Base-by-base conservation (phyloP, 805 yeast species). In the Lipomyces kockii region DNA sequence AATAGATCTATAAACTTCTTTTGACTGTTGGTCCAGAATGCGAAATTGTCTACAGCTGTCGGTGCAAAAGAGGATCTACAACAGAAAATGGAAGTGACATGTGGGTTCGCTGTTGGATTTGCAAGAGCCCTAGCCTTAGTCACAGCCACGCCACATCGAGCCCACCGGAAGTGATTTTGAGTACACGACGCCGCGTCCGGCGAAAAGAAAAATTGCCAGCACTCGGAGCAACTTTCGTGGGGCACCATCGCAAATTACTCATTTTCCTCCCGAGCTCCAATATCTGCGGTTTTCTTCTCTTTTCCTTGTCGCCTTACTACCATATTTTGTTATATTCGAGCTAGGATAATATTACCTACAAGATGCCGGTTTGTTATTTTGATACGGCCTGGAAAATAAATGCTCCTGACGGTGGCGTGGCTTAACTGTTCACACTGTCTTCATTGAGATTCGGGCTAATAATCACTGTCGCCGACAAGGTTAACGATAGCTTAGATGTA, bases 401-500 rank as follows among this genome's bases (percentile, higher is more conserved):
- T 43, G 9, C 49, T 43, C 49, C 22, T 17, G 49, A n/a, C 49
- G 49, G 49, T 43, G 49, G 49, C 49, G 49, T 17, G 8, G 49
- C 20, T 1, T 43, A 43, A 4, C 49, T 17, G 20, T 43, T 29
- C 32, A 29, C 20, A 14, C 49, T 7, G 49, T 43, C 22, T 17
- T 43, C 22, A n/a, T 43, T 43, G 9, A 6, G 9, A 43, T 43
- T 43, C 22, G 49, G 49, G 20, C 49, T n/a, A 43, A 7, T 43
- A 17, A n/a, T 43, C 49, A n/a, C 8, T 43, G 20, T 43, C 49
- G 22, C 49, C n/a, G 49, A 43, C 49, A n/a, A 43, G 7, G 49
- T n/a, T 43, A 17, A 43, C 49, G 49, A 43, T 17, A 43, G 22
- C 11, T 14, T 39, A 76, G 68, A 92, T 92, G 97, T 92, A 91